A percentile compares a stretch with the other conserved stretches of the same genome.
These are phyloP conservation scores for Lathyrus oleraceus DNA, from an alignment of 306 rosid genomes.

Conservation along the genomic window DNA sequence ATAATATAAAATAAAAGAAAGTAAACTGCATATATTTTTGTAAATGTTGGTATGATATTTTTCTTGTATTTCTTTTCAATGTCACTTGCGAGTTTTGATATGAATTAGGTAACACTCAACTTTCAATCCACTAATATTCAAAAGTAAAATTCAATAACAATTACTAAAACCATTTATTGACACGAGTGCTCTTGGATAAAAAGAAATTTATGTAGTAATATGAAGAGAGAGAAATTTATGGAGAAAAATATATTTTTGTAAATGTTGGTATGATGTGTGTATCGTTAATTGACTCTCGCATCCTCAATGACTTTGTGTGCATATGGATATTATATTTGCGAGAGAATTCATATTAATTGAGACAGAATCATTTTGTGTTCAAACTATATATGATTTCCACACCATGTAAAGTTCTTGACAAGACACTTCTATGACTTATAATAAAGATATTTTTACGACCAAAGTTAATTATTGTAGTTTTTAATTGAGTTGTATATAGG, in stretches of 20 bases:
- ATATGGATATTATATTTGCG: background rate
- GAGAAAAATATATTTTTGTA: too few species aligned
- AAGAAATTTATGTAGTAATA: too few species aligned
- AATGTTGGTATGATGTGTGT: too few species aligned
- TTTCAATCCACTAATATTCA: background rate
- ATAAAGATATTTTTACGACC: background rate
- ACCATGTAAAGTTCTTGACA: background rate
- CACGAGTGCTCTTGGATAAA: too few species aligned
- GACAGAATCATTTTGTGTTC: slow-evolving; percentile 41
- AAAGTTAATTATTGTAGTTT: background rate
- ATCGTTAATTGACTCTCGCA: too few species aligned
- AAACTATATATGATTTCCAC: slow-evolving; percentile 21
- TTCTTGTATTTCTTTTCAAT: background rate
- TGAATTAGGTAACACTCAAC: background rate
- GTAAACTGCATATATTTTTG: background rate
- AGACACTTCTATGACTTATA: slow-evolving; percentile 1
- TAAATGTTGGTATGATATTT: background rate
- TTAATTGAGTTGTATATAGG: background rate
- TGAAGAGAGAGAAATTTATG: too few species aligned
- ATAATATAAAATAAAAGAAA: background rate
- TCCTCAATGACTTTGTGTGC: background rate
- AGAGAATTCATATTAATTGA: background rate
- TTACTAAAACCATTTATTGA: too few species aligned
- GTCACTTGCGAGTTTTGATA: background rate
- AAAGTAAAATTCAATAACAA: too few species aligned